phyloP scores from a whole-genome alignment of 805 yeast genomes.

The Candida xiaguanensis region DNA sequence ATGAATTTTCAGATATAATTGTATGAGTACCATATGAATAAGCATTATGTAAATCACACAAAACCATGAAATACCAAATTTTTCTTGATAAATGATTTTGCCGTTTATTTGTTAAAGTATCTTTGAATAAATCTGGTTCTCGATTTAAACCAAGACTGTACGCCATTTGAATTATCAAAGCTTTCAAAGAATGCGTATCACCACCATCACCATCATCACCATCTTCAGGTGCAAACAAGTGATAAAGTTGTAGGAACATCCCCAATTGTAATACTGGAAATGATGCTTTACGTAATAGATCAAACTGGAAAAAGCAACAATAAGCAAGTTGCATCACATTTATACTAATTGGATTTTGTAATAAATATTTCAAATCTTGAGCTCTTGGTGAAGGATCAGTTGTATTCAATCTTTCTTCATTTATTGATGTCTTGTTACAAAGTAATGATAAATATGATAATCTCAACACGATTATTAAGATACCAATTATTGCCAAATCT shows the following conservation, averaged over 20 bases:
- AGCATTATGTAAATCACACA: slow-evolving; percentile 44
- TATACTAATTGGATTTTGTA: slow-evolving; percentile 44
- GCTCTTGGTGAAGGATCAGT: slow-evolving; percentile 19
- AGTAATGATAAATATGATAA: slow-evolving; percentile 40
- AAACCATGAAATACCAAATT: slow-evolving; percentile 52
- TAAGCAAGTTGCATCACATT: slow-evolving; percentile 48
- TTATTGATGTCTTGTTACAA: slow-evolving; percentile 23
- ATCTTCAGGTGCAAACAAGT: slow-evolving; percentile 37
- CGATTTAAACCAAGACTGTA: slow-evolving; percentile 36
- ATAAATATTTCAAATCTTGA: slow-evolving; percentile 34
- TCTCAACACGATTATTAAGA: slow-evolving; percentile 38
- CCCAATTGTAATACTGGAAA: slow-evolving; percentile 31
- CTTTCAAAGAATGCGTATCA: slow-evolving; percentile 25
- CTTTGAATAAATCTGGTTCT: slow-evolving; percentile 33
- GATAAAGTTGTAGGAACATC: slow-evolving; percentile 25
- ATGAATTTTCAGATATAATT: slow-evolving; percentile 34
- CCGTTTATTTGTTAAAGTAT: slow-evolving; percentile 19
- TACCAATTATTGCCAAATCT: slow-evolving; percentile 39
- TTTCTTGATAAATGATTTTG: slow-evolving; percentile 50
- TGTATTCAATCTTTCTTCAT: slow-evolving; percentile 23
- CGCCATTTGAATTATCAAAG: slow-evolving; percentile 36
- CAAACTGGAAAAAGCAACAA: slow-evolving; percentile 53
- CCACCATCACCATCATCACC: slow-evolving; percentile 42
- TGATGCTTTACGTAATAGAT: slow-evolving; percentile 36
- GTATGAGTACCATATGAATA: slow-evolving; percentile 47